Base-by-base conservation (phyloP, 2,329 filamentous ascomycete genomes). In the Bipolaris oryzae region DNA sequence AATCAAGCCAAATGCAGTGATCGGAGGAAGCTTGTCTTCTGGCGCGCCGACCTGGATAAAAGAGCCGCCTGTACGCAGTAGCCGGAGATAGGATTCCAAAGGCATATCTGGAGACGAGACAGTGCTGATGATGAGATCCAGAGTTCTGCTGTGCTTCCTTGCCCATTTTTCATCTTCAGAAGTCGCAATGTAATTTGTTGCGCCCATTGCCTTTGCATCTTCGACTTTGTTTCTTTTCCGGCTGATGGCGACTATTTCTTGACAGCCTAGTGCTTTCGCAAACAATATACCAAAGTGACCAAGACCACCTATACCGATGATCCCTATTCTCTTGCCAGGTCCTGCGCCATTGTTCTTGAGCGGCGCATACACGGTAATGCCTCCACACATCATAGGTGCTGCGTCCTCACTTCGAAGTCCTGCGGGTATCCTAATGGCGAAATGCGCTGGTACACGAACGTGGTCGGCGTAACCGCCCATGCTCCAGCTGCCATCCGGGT, bases 381-480 rank as follows among this genome's bases (percentile, higher is more conserved):
- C 91, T 1, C 87, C 91, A 70, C 91, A 94, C 25, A 94, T 81
- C 79, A 95, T 86, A 1, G 90, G 90, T 1, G 89, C 84, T 1
- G 84, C 85, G 55, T 82, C 78, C 9, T 79, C 80, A 28, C 77
- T 80, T 1, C 75, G 66, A 25, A 87, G 60, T 0, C 58, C 70
- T 13, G 82, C 79, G 0, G 85, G 85, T 55, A 87, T 86, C 67
- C 77, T 81, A 66, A 86, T 77, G 0, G 81, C 82, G 62, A 91
- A 92, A 63, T 85, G 82, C 15, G 76, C 79, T 1, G 82, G 81
- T 0, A 80, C 81, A 15, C 87, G 80, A 69, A 82, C 81, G 58
- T 84, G 81, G 49, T 80, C 76, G 6, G 83, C 83, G 62, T 85
- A 87, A 0, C 80, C 90, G 3, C 90, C 90, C 65, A 90, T 89